A percentile compares a stretch with the other conserved stretches of the same genome.
Conservation (phyloP, 1,284 basidiomycete species). For the Melampsora medusae region DNA sequence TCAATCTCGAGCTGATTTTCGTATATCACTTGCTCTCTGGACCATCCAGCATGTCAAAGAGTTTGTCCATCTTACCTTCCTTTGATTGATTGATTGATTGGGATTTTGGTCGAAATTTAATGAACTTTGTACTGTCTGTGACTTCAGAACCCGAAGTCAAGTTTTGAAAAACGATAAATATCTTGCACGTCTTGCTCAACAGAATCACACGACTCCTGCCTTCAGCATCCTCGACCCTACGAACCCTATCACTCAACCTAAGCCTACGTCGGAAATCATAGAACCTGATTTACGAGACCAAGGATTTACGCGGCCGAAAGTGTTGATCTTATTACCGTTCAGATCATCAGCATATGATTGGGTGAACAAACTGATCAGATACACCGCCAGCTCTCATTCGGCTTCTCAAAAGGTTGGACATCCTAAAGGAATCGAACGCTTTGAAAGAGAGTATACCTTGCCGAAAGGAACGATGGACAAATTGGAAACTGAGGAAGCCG, state of each 20-base stretch:
- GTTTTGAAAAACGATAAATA: constrained; percentile 94
- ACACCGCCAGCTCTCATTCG: constrained; percentile 64
- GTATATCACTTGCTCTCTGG: constrained; percentile 11
- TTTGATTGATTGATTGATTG: no score
- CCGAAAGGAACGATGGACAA: constrained; percentile 79
- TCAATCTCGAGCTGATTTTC: neutral
- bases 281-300: constrained; percentile 77
- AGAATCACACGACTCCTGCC: constrained; percentile 56
- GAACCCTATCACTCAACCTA: constrained; percentile 45
- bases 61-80: constrained; percentile 46
- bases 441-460: constrained; percentile 75
- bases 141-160: constrained; percentile 74
- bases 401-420: no score
- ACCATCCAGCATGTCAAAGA: constrained; percentile 33
- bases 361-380: constrained; percentile 63
- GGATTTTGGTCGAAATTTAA: no score
- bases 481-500: constrained; percentile 58
- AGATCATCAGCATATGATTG: constrained; percentile 81
- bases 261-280: constrained; percentile 56
- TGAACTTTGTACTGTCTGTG: neutral
- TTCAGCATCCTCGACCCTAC: neutral
- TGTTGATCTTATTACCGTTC: constrained; percentile 86
- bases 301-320: constrained; percentile 93
- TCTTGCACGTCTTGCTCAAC: constrained; percentile 67
- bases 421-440: constrained; percentile 78